Conservation (phyloP, 2,329 filamentous ascomycete genomes). For the Xylogone sp. region DNA sequence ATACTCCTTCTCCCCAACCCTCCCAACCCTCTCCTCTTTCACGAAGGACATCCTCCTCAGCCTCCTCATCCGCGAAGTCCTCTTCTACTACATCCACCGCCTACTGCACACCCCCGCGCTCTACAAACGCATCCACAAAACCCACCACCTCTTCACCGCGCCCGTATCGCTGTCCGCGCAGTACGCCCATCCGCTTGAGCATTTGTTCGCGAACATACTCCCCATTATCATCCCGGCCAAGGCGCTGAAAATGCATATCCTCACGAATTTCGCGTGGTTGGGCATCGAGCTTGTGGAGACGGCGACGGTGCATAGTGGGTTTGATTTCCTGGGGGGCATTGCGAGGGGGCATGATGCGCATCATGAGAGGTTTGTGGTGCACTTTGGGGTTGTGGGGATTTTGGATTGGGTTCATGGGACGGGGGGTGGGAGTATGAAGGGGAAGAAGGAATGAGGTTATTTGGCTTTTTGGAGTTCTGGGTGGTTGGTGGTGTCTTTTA, state of each 20-base stretch:
- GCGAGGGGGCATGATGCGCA: constrained; percentile 53
- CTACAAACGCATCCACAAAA: constrained; percentile 50
- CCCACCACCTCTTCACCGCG: constrained; percentile 52
- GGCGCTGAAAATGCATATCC: constrained; percentile 41
- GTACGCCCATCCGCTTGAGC: constrained; percentile 54
- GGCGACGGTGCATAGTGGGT: constrained; percentile 52
- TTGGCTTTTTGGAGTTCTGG: no score
- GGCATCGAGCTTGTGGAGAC: constrained; percentile 47
- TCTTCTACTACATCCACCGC: constrained; percentile 55
- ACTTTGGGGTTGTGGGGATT: constrained; percentile 48
- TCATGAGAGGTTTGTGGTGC: constrained; percentile 52
- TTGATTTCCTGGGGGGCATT: constrained; percentile 46
- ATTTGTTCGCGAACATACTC: constrained; percentile 48
- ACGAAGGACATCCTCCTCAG: constrained; percentile 4
- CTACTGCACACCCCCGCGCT: constrained; percentile 44
- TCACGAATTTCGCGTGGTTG: constrained; percentile 50
- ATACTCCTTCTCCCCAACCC: neutral
- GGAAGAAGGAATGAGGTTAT: neutral
- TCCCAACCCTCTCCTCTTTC: constrained; percentile 18
- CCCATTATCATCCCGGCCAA: constrained; percentile 47
- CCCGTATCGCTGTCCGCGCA: constrained; percentile 52
- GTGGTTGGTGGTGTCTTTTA: no score
- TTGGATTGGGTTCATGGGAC: constrained; percentile 56
- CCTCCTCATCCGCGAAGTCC: constrained; percentile 37
- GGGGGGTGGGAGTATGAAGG: constrained; percentile 16